Conservation (phyloP, 2,329 filamentous ascomycete species). For the Lachnum nothofagi region DNA sequence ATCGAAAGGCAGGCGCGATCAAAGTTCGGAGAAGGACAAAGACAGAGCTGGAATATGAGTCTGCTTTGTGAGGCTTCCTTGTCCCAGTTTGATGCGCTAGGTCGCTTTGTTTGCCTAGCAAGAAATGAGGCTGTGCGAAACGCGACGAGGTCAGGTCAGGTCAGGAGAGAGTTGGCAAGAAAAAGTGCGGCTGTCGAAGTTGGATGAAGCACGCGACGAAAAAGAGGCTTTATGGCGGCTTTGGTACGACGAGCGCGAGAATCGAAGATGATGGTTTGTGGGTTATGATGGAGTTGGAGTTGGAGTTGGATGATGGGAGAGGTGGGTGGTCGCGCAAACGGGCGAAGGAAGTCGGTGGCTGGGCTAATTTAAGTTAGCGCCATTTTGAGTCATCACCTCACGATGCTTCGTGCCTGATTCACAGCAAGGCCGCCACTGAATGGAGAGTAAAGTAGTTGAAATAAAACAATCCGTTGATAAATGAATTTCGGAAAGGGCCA, state of each 20-base stretch:
- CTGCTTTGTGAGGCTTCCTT: slow-evolving; percentile 10
- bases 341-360: neutral
- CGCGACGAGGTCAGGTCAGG: slow-evolving; percentile 20
- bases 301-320: slow-evolving; percentile 9
- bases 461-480: too few species aligned
- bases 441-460: too few species aligned
- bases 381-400: neutral
- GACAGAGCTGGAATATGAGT: slow-evolving; percentile 27
- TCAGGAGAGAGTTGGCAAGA: slow-evolving; percentile 15
- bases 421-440: too few species aligned
- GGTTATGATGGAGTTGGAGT: neutral
- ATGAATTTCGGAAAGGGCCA: too few species aligned
- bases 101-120: slow-evolving; percentile 18
- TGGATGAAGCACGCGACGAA: slow-evolving; percentile 24
- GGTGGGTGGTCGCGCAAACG: neutral
- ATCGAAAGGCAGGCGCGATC: slow-evolving; percentile 23
- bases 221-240: slow-evolving; percentile 3
- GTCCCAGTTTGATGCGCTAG: slow-evolving; percentile 13
- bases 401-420: too few species aligned
- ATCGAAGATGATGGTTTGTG: slow-evolving; percentile 17
- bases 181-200: slow-evolving; percentile 25
- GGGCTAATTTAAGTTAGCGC: neutral
- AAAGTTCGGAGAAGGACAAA: slow-evolving; percentile 20
- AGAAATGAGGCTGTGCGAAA: slow-evolving; percentile 24
- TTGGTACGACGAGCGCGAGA: slow-evolving; percentile 14